These are phyloP conservation scores for Thecaphora thlaspeos DNA, from an alignment of 1,284 basidiomycete species.

Conservation along the genomic window DNA sequence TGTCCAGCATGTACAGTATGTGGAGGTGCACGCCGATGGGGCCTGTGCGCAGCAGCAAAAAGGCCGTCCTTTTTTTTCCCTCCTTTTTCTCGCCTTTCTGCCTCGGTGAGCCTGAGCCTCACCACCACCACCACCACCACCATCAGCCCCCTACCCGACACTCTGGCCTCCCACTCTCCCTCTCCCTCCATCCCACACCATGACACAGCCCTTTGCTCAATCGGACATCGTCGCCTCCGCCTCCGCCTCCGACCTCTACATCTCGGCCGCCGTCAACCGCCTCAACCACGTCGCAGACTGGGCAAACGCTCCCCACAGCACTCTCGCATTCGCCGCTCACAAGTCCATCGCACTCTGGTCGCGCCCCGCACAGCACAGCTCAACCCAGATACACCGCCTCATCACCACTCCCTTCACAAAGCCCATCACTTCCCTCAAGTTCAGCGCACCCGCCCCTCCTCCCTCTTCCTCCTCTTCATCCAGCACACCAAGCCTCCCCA, in stretches of 20 bases:
- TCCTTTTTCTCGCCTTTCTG: too few species aligned
- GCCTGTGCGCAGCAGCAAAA: too few species aligned
- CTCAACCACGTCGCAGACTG: conserved; percentile 49
- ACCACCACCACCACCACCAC: too few species aligned
- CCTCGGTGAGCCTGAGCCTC: too few species aligned
- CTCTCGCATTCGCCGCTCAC: conserved; percentile 46
- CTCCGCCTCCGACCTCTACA: conserved; percentile 30
- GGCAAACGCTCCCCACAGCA: conserved; percentile 13
- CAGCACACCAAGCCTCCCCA: conserved; percentile 3
- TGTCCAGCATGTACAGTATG: too few species aligned
- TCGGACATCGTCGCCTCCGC: too few species aligned
- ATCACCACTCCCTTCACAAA: conserved; percentile 29
- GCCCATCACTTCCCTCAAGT: conserved; percentile 39
- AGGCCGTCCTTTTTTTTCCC: too few species aligned
- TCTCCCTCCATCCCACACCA: too few species aligned
- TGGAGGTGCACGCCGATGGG: too few species aligned
- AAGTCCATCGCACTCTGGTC: conserved; percentile 42
- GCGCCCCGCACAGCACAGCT: conserved; percentile 13
- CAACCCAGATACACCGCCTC: conserved; percentile 18
- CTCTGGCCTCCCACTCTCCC: too few species aligned
- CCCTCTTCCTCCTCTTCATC: background rate
- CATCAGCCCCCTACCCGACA: too few species aligned
- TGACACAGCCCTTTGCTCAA: too few species aligned
- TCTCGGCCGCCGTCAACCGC: conserved; percentile 49
- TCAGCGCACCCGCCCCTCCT: conserved; percentile 2